Base-by-base conservation (phyloP, 768 basidiomycete genomes). In the Cyathus striatus region DNA sequence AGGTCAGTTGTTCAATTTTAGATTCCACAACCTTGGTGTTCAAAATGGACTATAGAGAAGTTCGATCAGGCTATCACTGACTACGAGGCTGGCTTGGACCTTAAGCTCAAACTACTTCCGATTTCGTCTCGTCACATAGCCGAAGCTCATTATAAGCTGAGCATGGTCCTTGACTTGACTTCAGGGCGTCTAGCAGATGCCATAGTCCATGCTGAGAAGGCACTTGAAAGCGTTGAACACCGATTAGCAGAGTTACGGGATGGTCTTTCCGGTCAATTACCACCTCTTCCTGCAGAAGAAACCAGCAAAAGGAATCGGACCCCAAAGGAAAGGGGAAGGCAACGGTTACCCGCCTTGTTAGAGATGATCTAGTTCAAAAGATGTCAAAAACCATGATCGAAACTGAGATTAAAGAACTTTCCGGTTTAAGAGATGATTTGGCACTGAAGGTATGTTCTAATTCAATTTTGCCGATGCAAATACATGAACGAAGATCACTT, bases 11-110 rank as follows among this genome's bases (percentile, higher is more conserved):
- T 13, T 52, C n/a, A 20, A 17, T 12, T 40, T 23, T 40, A 20
- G 9, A 23, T 24, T 30, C 14, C 21, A 23, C 23, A 44, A 42
- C 17, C 26, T 7, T 36, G 9, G 48, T 45, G 26, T 43, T 36
- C 40, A 38, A 22, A 14, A 23, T 24, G 40, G 23, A 14, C 27
- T 54, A 16, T 41, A 95, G 94, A 97, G 63, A 96, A 96, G 68
- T 96, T 97, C 59, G 88, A 92, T 49, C 90, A 95, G 63, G 94
- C 93, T 0, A 88, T 93, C 41, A 74, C 75, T 16, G 94, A 97
- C 60, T 96, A 92, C 55, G 78, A 80, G 38, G 77, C 81, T 0
- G 89, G 86, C 2, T 78, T 94, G 7, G 62, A 66, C 7, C 76
- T 93, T 54, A 92, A 95, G 59, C 61, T 65, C 6, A 68, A 76